A percentile compares a stretch with the other conserved stretches of the same genome.
Conservation (phyloP, 345 rosid species). For the Populus deltoides region DNA sequence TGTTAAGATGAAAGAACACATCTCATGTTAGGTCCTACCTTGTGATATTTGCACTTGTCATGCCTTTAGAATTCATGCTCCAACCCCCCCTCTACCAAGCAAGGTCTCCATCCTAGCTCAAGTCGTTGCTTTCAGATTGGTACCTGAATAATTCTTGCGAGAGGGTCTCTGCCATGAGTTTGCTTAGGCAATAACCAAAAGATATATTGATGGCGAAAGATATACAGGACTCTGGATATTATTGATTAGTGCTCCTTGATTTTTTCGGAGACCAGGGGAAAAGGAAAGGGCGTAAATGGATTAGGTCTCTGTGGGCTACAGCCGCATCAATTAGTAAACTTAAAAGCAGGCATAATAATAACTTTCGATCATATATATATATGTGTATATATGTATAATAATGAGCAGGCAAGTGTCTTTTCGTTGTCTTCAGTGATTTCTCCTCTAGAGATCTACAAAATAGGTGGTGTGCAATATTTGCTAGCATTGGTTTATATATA, state of each 20-base stretch:
- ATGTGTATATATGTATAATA: no score
- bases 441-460: no score
- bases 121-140: not conserved
- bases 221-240: not conserved
- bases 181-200: not conserved
- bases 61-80: not conserved
- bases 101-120: not conserved
- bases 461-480: no score
- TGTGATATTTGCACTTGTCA: not conserved
- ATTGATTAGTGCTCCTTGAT: not conserved
- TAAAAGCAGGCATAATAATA: no score
- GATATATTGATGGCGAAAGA: not conserved
- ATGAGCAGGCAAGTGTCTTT: no score
- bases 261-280: not conserved
- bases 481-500: no score
- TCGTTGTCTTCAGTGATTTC: no score
- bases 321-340: no score
- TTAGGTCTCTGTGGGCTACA: not conserved
- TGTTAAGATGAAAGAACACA: not conserved
- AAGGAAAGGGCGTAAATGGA: not conserved
- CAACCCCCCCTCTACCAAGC: not conserved
- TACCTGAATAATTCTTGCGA: not conserved
- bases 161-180: not conserved
- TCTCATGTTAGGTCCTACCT: not conserved
- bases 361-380: no score